Conservation (phyloP, 257 asterid species). For the Solanum lycopersicoides region DNA sequence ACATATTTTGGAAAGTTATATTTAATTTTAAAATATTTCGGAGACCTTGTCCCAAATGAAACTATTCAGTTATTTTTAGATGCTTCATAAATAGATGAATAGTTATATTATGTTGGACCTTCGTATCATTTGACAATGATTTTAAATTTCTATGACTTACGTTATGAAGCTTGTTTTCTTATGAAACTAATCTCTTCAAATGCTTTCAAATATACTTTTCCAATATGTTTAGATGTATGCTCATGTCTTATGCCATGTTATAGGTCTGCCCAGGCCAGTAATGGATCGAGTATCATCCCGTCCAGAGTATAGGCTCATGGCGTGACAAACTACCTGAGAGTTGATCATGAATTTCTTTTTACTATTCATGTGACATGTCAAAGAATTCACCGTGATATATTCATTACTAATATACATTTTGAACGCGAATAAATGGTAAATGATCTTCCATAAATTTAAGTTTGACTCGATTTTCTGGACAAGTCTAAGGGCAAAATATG, state of each 20-base stretch:
- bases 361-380: not conserved
- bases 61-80: not conserved
- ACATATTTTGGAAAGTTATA: not conserved
- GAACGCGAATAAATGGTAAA: not conserved
- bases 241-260: too few relatives aligned
- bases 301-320: too few relatives aligned
- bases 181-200: too few relatives aligned
- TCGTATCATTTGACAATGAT: not conserved
- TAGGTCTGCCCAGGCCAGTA: too few relatives aligned
- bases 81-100: not conserved
- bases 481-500: not conserved
- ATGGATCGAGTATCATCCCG: too few relatives aligned
- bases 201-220: too few relatives aligned
- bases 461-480: not conserved
- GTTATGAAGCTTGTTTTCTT: not conserved
- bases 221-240: too few relatives aligned
- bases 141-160: not conserved
- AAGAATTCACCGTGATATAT: not conserved
- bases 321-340: too few relatives aligned
- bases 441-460: not conserved
- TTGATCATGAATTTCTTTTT: not conserved
- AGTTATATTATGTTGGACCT: not conserved
- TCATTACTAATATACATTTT: not conserved
- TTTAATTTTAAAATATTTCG: too few relatives aligned
- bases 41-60: not conserved